These are phyloP conservation scores for Chlorella ohadii DNA, from an alignment of 139 green algal genomes.

Conservation along the genomic window DNA sequence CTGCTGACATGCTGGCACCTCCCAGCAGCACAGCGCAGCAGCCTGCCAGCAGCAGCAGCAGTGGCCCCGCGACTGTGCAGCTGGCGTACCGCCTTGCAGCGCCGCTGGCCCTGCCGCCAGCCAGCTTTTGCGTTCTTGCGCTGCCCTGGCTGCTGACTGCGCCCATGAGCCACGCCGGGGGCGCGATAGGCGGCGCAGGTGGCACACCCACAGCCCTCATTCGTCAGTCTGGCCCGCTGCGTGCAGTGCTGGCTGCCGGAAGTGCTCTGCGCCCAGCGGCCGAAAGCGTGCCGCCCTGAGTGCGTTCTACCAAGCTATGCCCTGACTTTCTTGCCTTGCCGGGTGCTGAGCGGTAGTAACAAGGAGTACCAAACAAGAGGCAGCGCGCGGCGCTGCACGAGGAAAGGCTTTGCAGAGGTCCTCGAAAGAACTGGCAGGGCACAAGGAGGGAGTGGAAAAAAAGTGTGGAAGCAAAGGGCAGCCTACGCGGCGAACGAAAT, in stretches of 20 bases:
- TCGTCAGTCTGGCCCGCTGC: constrained; percentile 9
- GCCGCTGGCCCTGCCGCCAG: not conserved
- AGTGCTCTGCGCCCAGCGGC: not conserved
- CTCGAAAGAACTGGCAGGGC: too few species aligned
- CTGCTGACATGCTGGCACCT: constrained; percentile 10
- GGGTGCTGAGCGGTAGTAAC: too few species aligned
- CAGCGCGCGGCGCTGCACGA: too few species aligned
- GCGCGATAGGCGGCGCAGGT: not conserved
- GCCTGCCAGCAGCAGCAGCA: not conserved
- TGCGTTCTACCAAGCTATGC: too few species aligned
- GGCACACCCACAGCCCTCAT: constrained; percentile 4
- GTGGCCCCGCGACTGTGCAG: not conserved
- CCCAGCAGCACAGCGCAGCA: not conserved
- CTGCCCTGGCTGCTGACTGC: constrained; percentile 29
- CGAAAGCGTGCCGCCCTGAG: too few species aligned
- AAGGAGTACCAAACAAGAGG: too few species aligned
- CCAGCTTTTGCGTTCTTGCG: constrained; percentile 26
- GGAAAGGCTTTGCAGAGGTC: too few species aligned
- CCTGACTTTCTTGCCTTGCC: too few species aligned
- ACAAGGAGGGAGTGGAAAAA: too few species aligned
- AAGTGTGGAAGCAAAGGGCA: too few species aligned
- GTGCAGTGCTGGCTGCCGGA: not conserved
- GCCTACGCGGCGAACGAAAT: too few species aligned
- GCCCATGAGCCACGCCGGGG: not conserved
- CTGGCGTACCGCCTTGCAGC: not conserved